Evolutionary conservation across 1,284 basidiomycete genomes (phyloP), one percentile per base, ranked within the genome.

Genomic region (Trametes pubescens): DNA sequence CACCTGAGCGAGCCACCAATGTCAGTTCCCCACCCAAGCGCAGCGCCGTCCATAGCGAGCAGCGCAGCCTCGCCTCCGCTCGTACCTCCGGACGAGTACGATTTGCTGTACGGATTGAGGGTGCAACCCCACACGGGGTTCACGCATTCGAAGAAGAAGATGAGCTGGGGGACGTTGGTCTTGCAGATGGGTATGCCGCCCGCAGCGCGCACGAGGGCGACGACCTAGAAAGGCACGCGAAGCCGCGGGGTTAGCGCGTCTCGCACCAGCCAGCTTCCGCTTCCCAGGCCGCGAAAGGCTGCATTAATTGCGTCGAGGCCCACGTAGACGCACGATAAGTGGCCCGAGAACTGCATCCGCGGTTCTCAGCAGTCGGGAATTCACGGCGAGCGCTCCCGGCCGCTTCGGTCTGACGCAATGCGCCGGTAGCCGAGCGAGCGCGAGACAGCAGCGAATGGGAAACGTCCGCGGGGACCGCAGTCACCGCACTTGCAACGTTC

Each of bases 131-230:
- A 96, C 7, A 96, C 77, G 2, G 93, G 92, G 73, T 96, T 96
- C n/a, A 76, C 78, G 73, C 93, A 94, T 76, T 97, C 95, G 70
- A 95, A 95, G 2, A 91, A 86, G 64, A 96, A 86, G 82, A 96
- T 87, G 0, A 93, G 94, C 77, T 95, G 91, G 2, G 88, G 85
- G 21, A 92, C 82, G 73, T 96, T 96, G n/a, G 89, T 92, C 75
- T 92, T 92, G 72, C 81, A 84, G 65, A 91, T 83, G 5, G 84
- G 80, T 32, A 89, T 81, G 1, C 82, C 88, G 7, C 88, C 88
- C 10, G 79, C 82, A 6, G 76, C 69, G 43, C 82, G 80, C 38
- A 84, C 73, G 29, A 83, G 75, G 43, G 73, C 72, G 32, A 86
- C 84, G 29, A 86, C 49, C 75, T 84, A 21, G 14, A 34, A 10